Percentiles rank a stretch among this genome's conserved stretches.
phyloP scores from a whole-genome alignment of 768 basidiomycete genomes.

The Ephemerocybe angulata region DNA sequence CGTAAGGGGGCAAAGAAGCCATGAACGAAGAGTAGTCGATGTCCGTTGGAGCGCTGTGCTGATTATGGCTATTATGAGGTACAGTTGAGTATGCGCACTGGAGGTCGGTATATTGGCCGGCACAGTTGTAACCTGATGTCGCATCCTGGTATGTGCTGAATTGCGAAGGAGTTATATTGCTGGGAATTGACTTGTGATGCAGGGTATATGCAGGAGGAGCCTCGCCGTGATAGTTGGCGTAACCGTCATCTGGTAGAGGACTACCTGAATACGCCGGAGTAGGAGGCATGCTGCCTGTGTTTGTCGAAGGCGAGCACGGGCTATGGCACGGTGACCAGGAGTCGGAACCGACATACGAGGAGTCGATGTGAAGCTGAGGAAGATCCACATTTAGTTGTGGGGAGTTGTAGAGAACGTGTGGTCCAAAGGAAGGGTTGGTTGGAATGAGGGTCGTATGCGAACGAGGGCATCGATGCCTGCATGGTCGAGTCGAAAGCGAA shows the following conservation, averaged over 20 bases:
- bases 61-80: neutral
- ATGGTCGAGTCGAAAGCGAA: constrained; percentile 5
- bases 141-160: constrained; percentile 3
- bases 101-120: neutral
- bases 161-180: neutral
- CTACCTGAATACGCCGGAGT: constrained; percentile 5
- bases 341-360: neutral
- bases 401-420: constrained; percentile 7
- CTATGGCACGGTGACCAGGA: constrained; percentile 7
- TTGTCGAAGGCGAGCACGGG: constrained; percentile 7
- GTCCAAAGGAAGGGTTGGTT: constrained; percentile 8
- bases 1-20: neutral
- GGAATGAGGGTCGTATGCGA: constrained; percentile 8
- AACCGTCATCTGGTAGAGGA: neutral
- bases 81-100: constrained; percentile 3
- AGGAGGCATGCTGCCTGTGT: constrained; percentile 9
- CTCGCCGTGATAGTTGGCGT: neutral
- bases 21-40: constrained; percentile 9
- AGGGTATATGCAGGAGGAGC: neutral
- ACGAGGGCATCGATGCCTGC: constrained; percentile 2
- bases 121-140: neutral
- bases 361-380: constrained; percentile 2
- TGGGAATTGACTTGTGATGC: neutral
- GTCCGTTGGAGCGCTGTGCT: neutral
- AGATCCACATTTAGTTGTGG: neutral